phyloP scores from a whole-genome alignment of 306 rosid genomes.

The Medicago arabica region DNA sequence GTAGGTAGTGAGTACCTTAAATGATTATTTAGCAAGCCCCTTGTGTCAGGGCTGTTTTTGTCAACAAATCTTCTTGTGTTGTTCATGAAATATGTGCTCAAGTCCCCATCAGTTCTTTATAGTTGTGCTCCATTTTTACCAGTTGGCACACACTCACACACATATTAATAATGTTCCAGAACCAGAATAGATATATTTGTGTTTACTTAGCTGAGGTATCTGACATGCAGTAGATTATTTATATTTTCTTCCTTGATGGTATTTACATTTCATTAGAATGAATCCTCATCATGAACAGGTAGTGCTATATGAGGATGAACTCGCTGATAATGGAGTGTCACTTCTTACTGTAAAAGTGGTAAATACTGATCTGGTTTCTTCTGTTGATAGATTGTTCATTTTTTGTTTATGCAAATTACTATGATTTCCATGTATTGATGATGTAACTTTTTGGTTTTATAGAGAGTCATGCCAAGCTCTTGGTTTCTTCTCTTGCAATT shows the following conservation, averaged over 20 bases:
- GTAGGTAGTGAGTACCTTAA: slow-evolving; percentile 53
- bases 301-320: slow-evolving; percentile 91
- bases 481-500: slow-evolving; percentile 97
- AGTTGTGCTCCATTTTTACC: not conserved
- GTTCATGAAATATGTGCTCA: slow-evolving; percentile 1
- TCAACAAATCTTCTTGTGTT: not conserved
- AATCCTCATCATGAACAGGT: slow-evolving; percentile 65
- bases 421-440: slow-evolving; percentile 43
- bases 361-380: slow-evolving; percentile 45
- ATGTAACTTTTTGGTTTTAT: slow-evolving; percentile 47
- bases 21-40: slow-evolving; percentile 5
- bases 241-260: slow-evolving; percentile 35
- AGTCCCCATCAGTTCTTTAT: slow-evolving; percentile 15
- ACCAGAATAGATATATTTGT: slow-evolving; percentile 6
- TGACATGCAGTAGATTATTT: slow-evolving; percentile 30
- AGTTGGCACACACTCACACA: not conserved
- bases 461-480: slow-evolving; percentile 97
- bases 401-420: slow-evolving; percentile 24
- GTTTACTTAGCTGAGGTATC: slow-evolving; percentile 14
- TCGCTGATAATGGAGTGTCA: slow-evolving; percentile 93
- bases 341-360: slow-evolving; percentile 98
- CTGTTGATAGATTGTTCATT: not conserved
- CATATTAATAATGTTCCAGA: slow-evolving; percentile 22
- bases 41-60: too few relatives aligned
- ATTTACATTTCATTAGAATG: slow-evolving; percentile 38